Evolutionary conservation across 805 yeast genomes (phyloP).

Genomic region (Saturnispora sanitii): DNA sequence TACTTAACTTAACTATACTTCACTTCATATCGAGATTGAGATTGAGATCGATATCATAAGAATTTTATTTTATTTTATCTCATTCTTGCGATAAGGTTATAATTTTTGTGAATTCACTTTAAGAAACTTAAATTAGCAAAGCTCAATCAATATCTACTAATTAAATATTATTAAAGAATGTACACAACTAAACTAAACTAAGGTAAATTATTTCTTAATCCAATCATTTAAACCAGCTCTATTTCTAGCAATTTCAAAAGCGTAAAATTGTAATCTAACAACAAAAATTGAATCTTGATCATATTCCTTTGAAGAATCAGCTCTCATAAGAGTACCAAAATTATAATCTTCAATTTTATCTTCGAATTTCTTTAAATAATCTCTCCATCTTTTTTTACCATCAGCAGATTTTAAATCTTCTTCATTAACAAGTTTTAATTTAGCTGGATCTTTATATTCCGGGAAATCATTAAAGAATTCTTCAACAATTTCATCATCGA

Average conservation of each 20-base stretch:
- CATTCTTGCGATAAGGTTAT: too few relatives aligned
- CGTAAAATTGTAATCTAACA: constrained; percentile 90
- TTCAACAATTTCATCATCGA: constrained; percentile 60
- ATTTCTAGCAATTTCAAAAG: constrained; percentile 90
- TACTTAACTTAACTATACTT: too few relatives aligned
- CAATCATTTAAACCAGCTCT: constrained; percentile 87
- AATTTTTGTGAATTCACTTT: too few relatives aligned
- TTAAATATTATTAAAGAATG: too few relatives aligned
- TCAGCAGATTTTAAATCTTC: constrained; percentile 67
- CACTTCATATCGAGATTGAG: too few relatives aligned
- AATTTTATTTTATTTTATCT: too few relatives aligned
- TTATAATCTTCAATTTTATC: constrained; percentile 77
- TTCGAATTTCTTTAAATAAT: constrained; percentile 73
- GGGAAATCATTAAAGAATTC: constrained; percentile 68
- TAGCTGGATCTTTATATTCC: constrained; percentile 60
- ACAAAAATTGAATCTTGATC: constrained; percentile 79
- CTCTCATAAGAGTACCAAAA: constrained; percentile 87
- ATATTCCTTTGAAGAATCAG: constrained; percentile 63
- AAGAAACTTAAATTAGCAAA: too few relatives aligned
- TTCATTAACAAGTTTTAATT: constrained; percentile 54
- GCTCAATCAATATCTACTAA: too few relatives aligned
- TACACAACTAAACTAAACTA: not conserved
- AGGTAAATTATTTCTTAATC: constrained; percentile 30
- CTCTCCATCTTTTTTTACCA: constrained; percentile 90
- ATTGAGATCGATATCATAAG: too few relatives aligned